Evolutionary conservation across 1,139 yeast genomes (phyloP).

Genomic region (Hemisphaericaspora lyxosophila): DNA sequence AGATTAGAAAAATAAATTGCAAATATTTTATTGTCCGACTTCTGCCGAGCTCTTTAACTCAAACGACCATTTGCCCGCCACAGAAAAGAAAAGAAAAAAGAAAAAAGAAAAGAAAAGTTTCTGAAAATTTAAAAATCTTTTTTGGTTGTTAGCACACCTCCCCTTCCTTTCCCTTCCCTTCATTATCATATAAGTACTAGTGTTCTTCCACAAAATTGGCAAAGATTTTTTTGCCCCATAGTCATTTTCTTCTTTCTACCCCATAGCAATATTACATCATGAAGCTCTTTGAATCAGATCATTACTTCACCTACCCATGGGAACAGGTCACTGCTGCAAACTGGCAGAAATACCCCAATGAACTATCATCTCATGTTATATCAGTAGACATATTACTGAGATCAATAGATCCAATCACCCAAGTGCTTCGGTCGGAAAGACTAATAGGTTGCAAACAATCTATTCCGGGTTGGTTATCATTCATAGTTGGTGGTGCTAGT

Average conservation of each 20-base stretch:
- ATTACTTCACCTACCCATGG: slow-evolving; percentile 81
- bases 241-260: too few species aligned
- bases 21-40: neutral
- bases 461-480: slow-evolving; percentile 79
- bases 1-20: neutral
- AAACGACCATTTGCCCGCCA: too few species aligned
- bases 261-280: too few species aligned
- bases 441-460: slow-evolving; percentile 87
- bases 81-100: neutral
- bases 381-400: slow-evolving; percentile 87
- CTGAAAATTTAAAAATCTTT: neutral
- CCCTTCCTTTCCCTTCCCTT: neutral
- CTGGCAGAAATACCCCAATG: slow-evolving; percentile 96
- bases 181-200: too few species aligned
- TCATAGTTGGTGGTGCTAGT: slow-evolving; percentile 71
- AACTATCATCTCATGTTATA: slow-evolving; percentile 87
- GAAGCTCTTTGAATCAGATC: slow-evolving; percentile 75
- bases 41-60: too few species aligned
- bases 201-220: too few species aligned
- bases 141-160: too few species aligned
- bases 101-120: slow-evolving; percentile 1
- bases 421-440: slow-evolving; percentile 75
- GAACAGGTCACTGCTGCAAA: slow-evolving; percentile 94
- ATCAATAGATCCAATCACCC: slow-evolving; percentile 56
- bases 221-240: too few species aligned